phyloP scores from a whole-genome alignment of 352 stramenopile species.

The Phytopythium oedochilum region DNA sequence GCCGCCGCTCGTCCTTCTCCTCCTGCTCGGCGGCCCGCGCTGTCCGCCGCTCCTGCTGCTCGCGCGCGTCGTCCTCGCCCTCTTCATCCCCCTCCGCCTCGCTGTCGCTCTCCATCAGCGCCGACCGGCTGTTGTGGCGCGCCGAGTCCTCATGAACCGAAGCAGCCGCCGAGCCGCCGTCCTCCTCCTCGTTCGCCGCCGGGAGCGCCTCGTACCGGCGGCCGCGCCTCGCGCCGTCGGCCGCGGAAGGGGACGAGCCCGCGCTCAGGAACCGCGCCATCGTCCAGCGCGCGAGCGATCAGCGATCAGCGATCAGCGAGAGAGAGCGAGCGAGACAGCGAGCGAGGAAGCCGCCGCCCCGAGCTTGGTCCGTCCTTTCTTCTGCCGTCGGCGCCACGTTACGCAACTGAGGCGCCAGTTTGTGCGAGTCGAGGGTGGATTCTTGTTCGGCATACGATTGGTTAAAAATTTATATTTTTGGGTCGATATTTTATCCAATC shows the following conservation, averaged over 20 bases:
- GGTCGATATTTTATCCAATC: not conserved
- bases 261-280: conserved; percentile 60
- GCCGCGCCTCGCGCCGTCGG: conserved; percentile 24
- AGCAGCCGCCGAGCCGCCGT: too few relatives aligned
- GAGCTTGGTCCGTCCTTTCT: too few relatives aligned
- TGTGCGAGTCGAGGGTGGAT: too few relatives aligned
- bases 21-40: conserved; percentile 7
- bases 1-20: conserved; percentile 6
- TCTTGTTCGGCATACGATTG: too few relatives aligned
- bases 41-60: conserved; percentile 13
- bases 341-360: too few relatives aligned
- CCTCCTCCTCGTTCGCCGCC: conserved; percentile 26
- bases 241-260: conserved; percentile 20
- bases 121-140: conserved; percentile 13
- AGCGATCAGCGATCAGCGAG: too few relatives aligned
- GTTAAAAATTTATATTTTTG: too few relatives aligned
- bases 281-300: too few relatives aligned
- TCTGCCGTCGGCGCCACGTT: too few relatives aligned
- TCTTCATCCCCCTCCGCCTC: conserved; percentile 14
- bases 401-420: too few relatives aligned
- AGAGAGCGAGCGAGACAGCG: too few relatives aligned
- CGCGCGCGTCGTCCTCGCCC: conserved; percentile 12
- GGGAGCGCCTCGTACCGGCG: conserved; percentile 59
- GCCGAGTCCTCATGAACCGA: not conserved
- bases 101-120: conserved; percentile 26